Base-by-base conservation (phyloP, 23 red algal genomes). In the Gracilariopsis chorda region DNA sequence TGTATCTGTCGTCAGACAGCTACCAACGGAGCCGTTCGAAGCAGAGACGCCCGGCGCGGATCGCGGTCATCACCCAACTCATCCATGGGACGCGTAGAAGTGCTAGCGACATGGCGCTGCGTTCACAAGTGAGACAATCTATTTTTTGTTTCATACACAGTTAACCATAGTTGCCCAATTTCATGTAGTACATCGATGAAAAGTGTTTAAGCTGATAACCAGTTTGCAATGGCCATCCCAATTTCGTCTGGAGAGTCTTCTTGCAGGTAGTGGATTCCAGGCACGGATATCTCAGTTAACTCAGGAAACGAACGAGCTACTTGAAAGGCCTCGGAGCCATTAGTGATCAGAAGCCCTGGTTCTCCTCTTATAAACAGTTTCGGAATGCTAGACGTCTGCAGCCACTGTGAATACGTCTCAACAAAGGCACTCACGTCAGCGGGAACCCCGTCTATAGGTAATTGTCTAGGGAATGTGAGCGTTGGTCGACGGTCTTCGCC, bases 331-430 rank as follows among this genome's bases (percentile, higher is more conserved):
- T 34, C 45, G 7, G 57, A 63, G 16, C 59, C 58, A 73, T 55
- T 48, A 14, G 64, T 73, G 47, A 88, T 88, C 30, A 75, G 9
- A 53, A 80, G 0, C 1, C 83, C 83, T 16, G 83, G 83, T 9
- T 88, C 39, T 4, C 47, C 83, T 29, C 59, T 58, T 17, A 88
- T 88, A 51, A 88, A 88, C 2, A 88, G 53, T 43, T 88, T 88
- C 33, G 83, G 83, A n/a, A 88, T 52, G 33, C 11, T 45, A 7
- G 83, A 71, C 5, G 62, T 88, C 16, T 11, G 16, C 49, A 88
- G n/a, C 83, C 83, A 88, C 17, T 58, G 24, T 7, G 83, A 88
- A 47, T 88, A 88, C 7, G 8, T 41, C 12, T 75, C 48, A 71
- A 88, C 28, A 10, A 76, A 16, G 51, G 2, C 9, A 36, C 1